These are phyloP conservation scores for Apiospora malaysiana DNA, from an alignment of 2,329 filamentous ascomycete genomes.

Conservation along the genomic window DNA sequence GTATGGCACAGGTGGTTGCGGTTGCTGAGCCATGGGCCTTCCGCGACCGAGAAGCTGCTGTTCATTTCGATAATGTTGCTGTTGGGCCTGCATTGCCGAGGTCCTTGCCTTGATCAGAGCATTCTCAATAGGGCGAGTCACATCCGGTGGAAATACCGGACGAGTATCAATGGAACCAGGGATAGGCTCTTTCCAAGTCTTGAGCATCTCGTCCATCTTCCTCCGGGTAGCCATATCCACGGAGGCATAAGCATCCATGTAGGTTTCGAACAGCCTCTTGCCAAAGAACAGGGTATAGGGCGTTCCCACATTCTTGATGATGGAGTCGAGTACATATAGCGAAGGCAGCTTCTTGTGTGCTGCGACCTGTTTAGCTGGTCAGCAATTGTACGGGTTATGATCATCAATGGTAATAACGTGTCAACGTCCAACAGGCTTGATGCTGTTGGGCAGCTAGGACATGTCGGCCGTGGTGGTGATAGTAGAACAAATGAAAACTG, in stretches of 20 bases:
- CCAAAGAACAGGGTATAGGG: slow-evolving; percentile 96
- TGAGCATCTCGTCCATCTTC: slow-evolving; percentile 96
- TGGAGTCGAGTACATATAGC: slow-evolving; percentile 97
- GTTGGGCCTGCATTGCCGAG: slow-evolving; percentile 64
- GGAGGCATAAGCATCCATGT: slow-evolving; percentile 94
- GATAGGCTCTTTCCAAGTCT: slow-evolving; percentile 97
- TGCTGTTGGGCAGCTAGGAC: not conserved
- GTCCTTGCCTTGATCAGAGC: slow-evolving; percentile 83
- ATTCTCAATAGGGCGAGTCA: slow-evolving; percentile 91
- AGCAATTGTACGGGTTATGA: slow-evolving; percentile 39
- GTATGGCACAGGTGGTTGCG: slow-evolving; percentile 53
- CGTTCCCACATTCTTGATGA: slow-evolving; percentile 98
- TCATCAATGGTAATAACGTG: not conserved
- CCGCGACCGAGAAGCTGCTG: slow-evolving; percentile 59
- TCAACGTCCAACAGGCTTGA: not conserved
- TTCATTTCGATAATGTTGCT: slow-evolving; percentile 60
- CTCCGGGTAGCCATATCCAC: slow-evolving; percentile 83
- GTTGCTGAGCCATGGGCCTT: slow-evolving; percentile 55
- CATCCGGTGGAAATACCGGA: slow-evolving; percentile 87
- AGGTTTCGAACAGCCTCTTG: slow-evolving; percentile 88
- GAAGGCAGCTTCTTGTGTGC: slow-evolving; percentile 90
- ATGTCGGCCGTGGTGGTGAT: not conserved
- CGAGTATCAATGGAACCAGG: slow-evolving; percentile 91
- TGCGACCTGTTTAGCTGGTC: slow-evolving; percentile 68
- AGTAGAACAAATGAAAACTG: not conserved